Evolutionary conservation across 1,284 basidiomycete species (phyloP).

Genomic region (Ganoderma resinaceum): DNA sequence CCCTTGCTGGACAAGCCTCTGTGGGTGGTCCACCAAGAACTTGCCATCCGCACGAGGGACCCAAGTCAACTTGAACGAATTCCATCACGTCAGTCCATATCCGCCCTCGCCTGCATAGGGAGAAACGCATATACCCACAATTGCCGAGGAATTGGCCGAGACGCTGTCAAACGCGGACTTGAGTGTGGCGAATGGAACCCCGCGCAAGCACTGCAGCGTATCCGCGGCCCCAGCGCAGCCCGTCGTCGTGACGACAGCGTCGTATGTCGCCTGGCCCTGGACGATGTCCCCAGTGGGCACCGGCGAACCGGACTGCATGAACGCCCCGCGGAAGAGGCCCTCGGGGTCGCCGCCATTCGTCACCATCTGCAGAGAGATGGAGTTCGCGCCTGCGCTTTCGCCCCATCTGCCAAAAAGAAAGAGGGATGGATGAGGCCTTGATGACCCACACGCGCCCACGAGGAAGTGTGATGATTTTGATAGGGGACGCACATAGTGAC

Average conservation of each 20-base stretch:
- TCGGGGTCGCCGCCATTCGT: slow-evolving; percentile 41
- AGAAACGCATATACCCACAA: neutral
- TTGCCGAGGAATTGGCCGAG: neutral
- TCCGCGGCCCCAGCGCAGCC: slow-evolving; percentile 41
- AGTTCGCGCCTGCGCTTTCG: slow-evolving; percentile 48
- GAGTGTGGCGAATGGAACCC: slow-evolving; percentile 37
- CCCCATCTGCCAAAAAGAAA: slow-evolving; percentile 41
- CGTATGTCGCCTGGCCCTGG: slow-evolving; percentile 41
- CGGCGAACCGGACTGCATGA: slow-evolving; percentile 46
- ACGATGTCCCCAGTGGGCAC: slow-evolving; percentile 41
- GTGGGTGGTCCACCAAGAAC: slow-evolving; percentile 37
- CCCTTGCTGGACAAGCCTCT: slow-evolving; percentile 32
- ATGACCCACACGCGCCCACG: neutral
- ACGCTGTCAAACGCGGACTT: slow-evolving; percentile 36
- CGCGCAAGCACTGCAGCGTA: slow-evolving; percentile 49
- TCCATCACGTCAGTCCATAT: slow-evolving; percentile 14
- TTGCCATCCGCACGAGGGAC: slow-evolving; percentile 40
- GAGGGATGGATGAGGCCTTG: neutral
- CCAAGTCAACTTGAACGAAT: slow-evolving; percentile 30
- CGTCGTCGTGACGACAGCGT: slow-evolving; percentile 39
- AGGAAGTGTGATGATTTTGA: no score
- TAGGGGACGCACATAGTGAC: slow-evolving; percentile 35
- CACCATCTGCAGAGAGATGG: slow-evolving; percentile 41
- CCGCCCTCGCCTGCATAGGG: neutral
- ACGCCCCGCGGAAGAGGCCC: slow-evolving; percentile 43